Base-by-base conservation (phyloP, 148 eudicot species). In the Amaranthus cruentus region DNA sequence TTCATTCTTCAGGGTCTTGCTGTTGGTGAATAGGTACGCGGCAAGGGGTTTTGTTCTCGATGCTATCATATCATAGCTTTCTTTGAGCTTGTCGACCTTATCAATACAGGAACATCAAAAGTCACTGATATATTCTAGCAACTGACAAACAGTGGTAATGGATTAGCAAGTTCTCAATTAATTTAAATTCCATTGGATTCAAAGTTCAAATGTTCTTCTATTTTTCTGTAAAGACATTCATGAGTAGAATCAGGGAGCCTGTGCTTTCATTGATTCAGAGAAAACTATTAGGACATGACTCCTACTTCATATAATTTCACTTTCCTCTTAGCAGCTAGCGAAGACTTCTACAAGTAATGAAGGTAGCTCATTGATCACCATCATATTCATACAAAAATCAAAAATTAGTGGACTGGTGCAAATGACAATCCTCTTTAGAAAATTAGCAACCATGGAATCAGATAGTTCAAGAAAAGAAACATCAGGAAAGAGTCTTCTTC, bases 21-120 rank as follows among this genome's bases (percentile, higher is more conserved):
- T 67, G 65, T 84, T 81, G 46, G 90, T 87, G 77, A 87, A 89
- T 38, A 87, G 58, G 72, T 89, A 89, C 21, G 90, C 90, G 15
- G 90, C 90, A 67, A 89, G 93, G 61, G 93, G 90, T 79, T 87
- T 89, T 43, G 82, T 66, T 69, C 79, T 82, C 46, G 83, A 81
- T 58, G 79, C 75, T 53, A 89, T 89, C 10, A 85, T 49, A 12
- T 65, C 73, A 80, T 80, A 82, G 80, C 90, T 79, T n/a, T 87
- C 86, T 73, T 82, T 85, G 61, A 85, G 44, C 6, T 63, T 79
- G n/a, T 89, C 86, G 62, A 89, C 88, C 93, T 89, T 38, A 11
- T 4, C 60, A 70, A 76, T 46, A 70, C 21, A 43, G 53, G 28
- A 5, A 47, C 44, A 42, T 51, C 2, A 51, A 44, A 60, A 42